Percentiles rank a stretch among this genome's conserved stretches.
Evolutionary conservation across 805 yeast genomes (phyloP).

Genomic region (Blastobotrys peoriensis): DNA sequence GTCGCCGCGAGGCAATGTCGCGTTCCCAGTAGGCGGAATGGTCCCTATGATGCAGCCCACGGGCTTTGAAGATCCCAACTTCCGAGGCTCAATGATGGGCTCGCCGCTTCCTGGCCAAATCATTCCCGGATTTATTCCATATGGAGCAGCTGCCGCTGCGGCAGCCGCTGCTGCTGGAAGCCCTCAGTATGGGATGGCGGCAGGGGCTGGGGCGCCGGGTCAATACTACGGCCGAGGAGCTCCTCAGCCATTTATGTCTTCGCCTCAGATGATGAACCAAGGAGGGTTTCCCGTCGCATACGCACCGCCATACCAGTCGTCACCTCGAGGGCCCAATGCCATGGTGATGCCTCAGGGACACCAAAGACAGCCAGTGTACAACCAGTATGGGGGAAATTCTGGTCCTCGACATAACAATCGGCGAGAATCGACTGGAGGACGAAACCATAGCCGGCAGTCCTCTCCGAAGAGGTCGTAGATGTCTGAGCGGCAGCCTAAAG

Average conservation of each 20-base stretch:
- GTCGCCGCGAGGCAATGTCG: neutral
- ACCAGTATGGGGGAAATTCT: neutral
- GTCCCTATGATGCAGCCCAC: conserved; percentile 15
- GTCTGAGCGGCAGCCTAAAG: no score
- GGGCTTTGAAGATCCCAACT: conserved; percentile 13
- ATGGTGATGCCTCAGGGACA: neutral
- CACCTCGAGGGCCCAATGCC: neutral
- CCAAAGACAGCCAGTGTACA: neutral
- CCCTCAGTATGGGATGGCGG: no score
- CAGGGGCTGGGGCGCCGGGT: no score
- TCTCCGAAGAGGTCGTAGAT: neutral
- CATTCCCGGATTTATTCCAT: conserved; percentile 18
- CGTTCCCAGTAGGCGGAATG: conserved; percentile 5
- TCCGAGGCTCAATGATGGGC: conserved; percentile 16
- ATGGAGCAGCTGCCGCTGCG: conserved; percentile 4
- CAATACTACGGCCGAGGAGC: conserved; percentile 18
- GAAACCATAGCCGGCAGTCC: neutral
- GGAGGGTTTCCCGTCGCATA: conserved; percentile 1
- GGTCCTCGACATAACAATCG: neutral
- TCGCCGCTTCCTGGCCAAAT: conserved; percentile 15
- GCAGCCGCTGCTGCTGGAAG: conserved; percentile 15
- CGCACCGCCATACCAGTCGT: neutral
- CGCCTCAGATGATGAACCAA: conserved; percentile 12
- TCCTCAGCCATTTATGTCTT: conserved; percentile 13
- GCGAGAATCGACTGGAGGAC: neutral